Percentiles rank a stretch among this genome's conserved stretches.
Evolutionary conservation across 352 stramenopile genomes (phyloP).

Genomic region (Phytophthora pini): DNA sequence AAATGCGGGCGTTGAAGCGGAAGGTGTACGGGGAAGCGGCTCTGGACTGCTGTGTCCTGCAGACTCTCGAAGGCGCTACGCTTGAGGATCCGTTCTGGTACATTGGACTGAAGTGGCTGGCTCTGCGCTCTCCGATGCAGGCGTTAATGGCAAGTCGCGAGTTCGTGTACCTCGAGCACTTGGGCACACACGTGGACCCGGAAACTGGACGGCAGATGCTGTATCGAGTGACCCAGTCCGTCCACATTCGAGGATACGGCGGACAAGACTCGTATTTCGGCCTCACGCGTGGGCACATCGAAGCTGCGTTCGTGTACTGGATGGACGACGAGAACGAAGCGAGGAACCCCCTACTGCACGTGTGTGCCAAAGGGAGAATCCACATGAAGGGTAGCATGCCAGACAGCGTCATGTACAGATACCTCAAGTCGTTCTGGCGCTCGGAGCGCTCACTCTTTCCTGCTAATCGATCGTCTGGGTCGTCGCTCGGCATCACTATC

Average conservation of each 20-base stretch:
- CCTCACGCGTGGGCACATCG: slow-evolving; percentile 67
- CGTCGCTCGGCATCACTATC: slow-evolving; percentile 28
- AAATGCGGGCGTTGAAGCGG: slow-evolving; percentile 48
- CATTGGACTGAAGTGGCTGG: slow-evolving; percentile 77
- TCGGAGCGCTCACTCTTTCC: slow-evolving; percentile 47
- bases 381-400: slow-evolving; percentile 72
- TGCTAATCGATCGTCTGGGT: slow-evolving; percentile 30
- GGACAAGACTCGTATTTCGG: slow-evolving; percentile 73
- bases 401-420: slow-evolving; percentile 59
- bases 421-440: slow-evolving; percentile 68
- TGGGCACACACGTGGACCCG: slow-evolving; percentile 61
- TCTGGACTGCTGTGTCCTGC: slow-evolving; percentile 68
- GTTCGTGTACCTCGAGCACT: slow-evolving; percentile 76
- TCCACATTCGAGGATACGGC: slow-evolving; percentile 66
- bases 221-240: slow-evolving; percentile 69
- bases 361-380: slow-evolving; percentile 62
- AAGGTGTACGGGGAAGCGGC: slow-evolving; percentile 59
- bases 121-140: slow-evolving; percentile 67
- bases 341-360: slow-evolving; percentile 51
- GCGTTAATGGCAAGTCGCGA: slow-evolving; percentile 67
- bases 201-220: slow-evolving; percentile 57
- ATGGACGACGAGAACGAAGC: slow-evolving; percentile 53
- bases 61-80: slow-evolving; percentile 69
- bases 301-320: slow-evolving; percentile 76
- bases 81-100: slow-evolving; percentile 80